These are phyloP conservation scores for Xylariaceae sp. DNA, from an alignment of 2,329 filamentous ascomycete species.

Conservation along the genomic window DNA sequence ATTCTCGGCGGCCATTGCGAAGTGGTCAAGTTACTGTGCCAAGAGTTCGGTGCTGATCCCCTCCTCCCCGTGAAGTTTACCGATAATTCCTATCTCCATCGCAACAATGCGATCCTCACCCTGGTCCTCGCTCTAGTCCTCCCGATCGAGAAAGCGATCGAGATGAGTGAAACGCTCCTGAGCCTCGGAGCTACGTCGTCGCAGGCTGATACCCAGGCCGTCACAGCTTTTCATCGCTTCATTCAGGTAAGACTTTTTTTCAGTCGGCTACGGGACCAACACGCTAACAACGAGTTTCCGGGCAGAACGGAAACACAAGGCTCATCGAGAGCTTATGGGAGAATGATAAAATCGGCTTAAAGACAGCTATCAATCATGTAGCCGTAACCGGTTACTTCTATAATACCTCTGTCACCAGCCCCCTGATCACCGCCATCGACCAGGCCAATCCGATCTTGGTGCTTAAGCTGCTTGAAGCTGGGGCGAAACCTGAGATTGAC, in stretches of 20 bases:
- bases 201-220: conserved; percentile 62
- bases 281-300: conserved; percentile 1
- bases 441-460: conserved; percentile 48
- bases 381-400: conserved; percentile 35
- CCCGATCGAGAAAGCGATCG: conserved; percentile 55
- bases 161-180: conserved; percentile 61
- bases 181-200: conserved; percentile 65
- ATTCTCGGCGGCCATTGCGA: conserved; percentile 67
- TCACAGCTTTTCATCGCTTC: conserved; percentile 62
- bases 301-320: conserved; percentile 37
- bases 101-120: conserved; percentile 59
- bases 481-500: conserved; percentile 54
- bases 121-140: conserved; percentile 63
- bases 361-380: conserved; percentile 63
- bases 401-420: conserved; percentile 36
- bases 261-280: background rate
- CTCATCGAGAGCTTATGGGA: conserved; percentile 46
- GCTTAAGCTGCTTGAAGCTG: conserved; percentile 56
- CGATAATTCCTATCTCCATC: conserved; percentile 40
- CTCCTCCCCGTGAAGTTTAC: conserved; percentile 67
- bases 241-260: conserved; percentile 33
- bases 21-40: conserved; percentile 63
- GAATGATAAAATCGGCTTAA: conserved; percentile 54
- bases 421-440: conserved; percentile 55
- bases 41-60: conserved; percentile 71